A percentile compares a stretch with the other conserved stretches of the same genome.
Evolutionary conservation across 2,329 filamentous ascomycete genomes (phyloP).

Genomic region (Hirsutella minnesotensis): DNA sequence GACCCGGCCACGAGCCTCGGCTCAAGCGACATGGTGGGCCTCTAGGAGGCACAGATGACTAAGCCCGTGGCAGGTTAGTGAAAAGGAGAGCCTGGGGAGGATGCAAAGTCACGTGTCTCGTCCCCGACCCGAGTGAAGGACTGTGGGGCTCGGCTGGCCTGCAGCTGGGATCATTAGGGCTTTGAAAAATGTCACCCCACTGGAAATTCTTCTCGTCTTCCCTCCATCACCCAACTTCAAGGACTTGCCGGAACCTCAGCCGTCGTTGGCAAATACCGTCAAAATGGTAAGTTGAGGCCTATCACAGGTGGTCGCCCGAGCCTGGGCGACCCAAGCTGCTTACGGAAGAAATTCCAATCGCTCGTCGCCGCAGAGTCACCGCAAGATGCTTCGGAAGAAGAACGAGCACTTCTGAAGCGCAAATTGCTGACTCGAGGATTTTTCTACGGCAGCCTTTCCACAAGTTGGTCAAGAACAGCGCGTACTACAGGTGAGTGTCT

Average conservation of each 20-base stretch:
- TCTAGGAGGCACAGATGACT: too few species aligned
- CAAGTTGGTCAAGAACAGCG: slow-evolving; percentile 94
- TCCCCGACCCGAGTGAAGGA: slow-evolving; percentile 22
- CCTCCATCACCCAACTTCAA: slow-evolving; percentile 20
- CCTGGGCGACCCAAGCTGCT: slow-evolving; percentile 7
- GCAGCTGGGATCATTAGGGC: slow-evolving; percentile 21
- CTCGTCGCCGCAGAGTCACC: slow-evolving; percentile 53
- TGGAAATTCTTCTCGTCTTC: slow-evolving; percentile 18
- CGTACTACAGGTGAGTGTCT: slow-evolving; percentile 85
- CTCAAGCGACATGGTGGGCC: too few species aligned
- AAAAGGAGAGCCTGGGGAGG: too few species aligned
- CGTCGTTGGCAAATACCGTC: slow-evolving; percentile 39
- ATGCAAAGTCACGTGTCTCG: slow-evolving; percentile 21
- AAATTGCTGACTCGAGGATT: slow-evolving; percentile 97
- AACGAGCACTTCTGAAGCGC: slow-evolving; percentile 72
- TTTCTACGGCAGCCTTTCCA: slow-evolving; percentile 62
- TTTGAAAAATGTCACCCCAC: slow-evolving; percentile 26
- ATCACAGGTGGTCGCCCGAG: slow-evolving; percentile 8
- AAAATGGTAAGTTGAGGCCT: slow-evolving; percentile 57
- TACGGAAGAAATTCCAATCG: slow-evolving; percentile 33
- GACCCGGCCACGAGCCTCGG: neutral
- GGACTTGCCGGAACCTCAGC: slow-evolving; percentile 21
- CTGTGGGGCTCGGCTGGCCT: slow-evolving; percentile 8
- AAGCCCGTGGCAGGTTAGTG: too few species aligned
- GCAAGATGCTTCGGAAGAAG: slow-evolving; percentile 96